Conservation (phyloP, 106 monocot species). For the Hemerocallis citrina region DNA sequence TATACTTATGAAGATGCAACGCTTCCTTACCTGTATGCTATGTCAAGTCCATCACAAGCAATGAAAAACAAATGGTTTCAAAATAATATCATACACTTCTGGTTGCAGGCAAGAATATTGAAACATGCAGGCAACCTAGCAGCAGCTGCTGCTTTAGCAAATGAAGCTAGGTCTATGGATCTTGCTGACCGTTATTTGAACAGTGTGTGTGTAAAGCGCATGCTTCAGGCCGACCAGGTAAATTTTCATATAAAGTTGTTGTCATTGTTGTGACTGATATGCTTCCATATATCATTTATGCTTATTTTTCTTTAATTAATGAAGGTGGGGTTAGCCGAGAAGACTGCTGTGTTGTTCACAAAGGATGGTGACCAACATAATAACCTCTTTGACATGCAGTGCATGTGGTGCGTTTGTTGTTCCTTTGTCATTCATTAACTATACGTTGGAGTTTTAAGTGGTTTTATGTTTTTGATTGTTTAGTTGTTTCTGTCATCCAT, state of each 20-base stretch:
- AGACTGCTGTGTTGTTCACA: constrained; percentile 92
- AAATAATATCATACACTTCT: neutral
- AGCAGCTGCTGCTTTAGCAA: constrained; percentile 74
- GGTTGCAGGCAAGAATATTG: constrained; percentile 71
- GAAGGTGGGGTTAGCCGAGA: constrained; percentile 82
- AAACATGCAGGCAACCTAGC: constrained; percentile 72
- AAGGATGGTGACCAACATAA: constrained; percentile 99
- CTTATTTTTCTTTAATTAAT: constrained; percentile 1
- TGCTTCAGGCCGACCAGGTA: constrained; percentile 97
- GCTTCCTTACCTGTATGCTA: no score
- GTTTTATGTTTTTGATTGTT: neutral
- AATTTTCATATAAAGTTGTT: neutral
- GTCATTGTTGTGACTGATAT: neutral
- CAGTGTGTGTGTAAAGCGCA: constrained; percentile 86
- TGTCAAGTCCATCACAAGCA: neutral
- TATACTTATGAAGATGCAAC: no score
- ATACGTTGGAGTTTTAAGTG: neutral
- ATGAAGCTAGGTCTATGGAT: constrained; percentile 99
- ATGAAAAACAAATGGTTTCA: neutral
- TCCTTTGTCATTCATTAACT: neutral
- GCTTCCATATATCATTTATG: constrained; percentile 5
- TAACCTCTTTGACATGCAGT: constrained; percentile 99
- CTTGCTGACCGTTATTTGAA: constrained; percentile 98
- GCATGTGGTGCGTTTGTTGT: constrained; percentile 78
- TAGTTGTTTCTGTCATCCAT: constrained; percentile 5